phyloP scores from a whole-genome alignment of 1,284 basidiomycete species.

The Cutaneotrichosporon arboriforme region DNA sequence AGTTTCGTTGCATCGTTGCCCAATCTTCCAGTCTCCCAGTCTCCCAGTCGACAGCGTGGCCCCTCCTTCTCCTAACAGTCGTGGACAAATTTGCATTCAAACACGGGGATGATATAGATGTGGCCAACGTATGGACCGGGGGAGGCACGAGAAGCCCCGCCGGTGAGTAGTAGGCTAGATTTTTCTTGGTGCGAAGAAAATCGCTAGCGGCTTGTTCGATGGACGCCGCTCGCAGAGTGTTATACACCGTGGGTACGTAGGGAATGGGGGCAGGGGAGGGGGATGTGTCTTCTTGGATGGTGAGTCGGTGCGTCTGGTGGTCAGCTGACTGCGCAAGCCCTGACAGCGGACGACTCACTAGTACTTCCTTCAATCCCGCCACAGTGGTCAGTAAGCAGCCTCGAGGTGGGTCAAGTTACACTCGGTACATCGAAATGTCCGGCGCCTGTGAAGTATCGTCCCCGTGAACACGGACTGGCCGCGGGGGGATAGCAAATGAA shows the following conservation, averaged over 20 bases:
- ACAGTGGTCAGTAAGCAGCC: no score
- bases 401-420: no score
- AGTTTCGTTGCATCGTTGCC: no score
- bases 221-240: constrained; percentile 21
- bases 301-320: constrained; percentile 1
- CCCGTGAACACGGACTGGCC: constrained; percentile 15
- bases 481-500: constrained; percentile 22
- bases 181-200: constrained; percentile 23
- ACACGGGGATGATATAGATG: no score
- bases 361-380: constrained; percentile 2
- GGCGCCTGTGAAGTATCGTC: constrained; percentile 25
- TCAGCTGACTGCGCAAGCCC: not conserved
- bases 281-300: not conserved
- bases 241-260: constrained; percentile 13
- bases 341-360: not conserved
- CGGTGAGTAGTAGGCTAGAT: constrained; percentile 20
- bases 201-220: constrained; percentile 16
- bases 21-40: no score
- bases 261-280: not conserved
- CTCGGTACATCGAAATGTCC: constrained; percentile 11
- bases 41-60: no score
- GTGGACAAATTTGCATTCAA: no score
- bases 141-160: constrained; percentile 10
- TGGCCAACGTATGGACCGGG: constrained; percentile 1
- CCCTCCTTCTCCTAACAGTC: no score